Percentiles rank a stretch among this genome's conserved stretches.
phyloP scores from a whole-genome alignment of 306 rosid species.

The Crataegus laevigata region DNA sequence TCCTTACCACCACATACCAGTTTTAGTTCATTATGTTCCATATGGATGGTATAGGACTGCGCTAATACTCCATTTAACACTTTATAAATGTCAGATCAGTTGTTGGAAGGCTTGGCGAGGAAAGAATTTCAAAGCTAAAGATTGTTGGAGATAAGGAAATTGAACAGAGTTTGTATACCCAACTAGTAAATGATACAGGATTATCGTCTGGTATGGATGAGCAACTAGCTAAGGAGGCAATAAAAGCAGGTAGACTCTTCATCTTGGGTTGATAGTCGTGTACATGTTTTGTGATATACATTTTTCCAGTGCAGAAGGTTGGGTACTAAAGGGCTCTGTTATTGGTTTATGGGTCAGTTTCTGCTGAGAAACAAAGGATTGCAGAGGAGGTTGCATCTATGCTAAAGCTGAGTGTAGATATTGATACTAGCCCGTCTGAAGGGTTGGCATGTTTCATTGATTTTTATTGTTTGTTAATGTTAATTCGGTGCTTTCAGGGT shows the following conservation, averaged over 20 bases:
- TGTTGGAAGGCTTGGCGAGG: constrained; percentile 65
- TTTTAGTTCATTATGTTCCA: no score
- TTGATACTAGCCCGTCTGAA: constrained; percentile 62
- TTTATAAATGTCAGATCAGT: constrained; percentile 39
- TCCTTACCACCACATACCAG: no score
- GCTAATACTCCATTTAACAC: constrained; percentile 23
- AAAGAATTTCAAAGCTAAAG: constrained; percentile 57
- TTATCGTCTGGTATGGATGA: constrained; percentile 61
- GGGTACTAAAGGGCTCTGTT: constrained; percentile 27
- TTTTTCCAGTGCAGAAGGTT: no score
- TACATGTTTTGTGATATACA: no score
- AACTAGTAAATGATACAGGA: constrained; percentile 38
- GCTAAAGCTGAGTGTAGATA: constrained; percentile 82
- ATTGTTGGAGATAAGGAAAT: constrained; percentile 66
- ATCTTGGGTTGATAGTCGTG: constrained; percentile 14
- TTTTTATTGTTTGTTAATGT: neutral
- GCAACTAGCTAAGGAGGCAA: constrained; percentile 68
- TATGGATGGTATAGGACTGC: constrained; percentile 4
- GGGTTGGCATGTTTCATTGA: constrained; percentile 39
- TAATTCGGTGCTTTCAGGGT: neutral
- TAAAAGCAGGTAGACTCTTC: constrained; percentile 54
- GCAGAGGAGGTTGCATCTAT: constrained; percentile 82
- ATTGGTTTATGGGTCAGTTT: constrained; percentile 44
- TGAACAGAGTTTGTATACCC: constrained; percentile 65
- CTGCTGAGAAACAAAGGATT: constrained; percentile 79